Conservation (phyloP, 345 rosid species). For the Passiflora organensis region DNA sequence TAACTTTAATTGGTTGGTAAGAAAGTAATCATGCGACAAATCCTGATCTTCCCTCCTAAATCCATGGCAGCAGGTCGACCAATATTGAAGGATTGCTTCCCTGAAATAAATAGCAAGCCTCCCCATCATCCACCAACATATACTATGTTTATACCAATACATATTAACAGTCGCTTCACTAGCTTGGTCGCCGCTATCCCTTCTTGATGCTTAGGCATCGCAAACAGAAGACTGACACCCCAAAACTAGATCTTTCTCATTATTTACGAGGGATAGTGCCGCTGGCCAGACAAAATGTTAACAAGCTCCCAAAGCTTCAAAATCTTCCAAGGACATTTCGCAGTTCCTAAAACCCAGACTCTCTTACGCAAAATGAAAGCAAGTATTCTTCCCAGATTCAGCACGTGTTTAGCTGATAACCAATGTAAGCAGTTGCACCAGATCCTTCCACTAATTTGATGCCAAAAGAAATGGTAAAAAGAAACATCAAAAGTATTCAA, state of each 20-base stretch:
- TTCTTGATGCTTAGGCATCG: background rate
- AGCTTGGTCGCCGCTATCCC: constrained; percentile 1
- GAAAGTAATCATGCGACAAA: constrained; percentile 18
- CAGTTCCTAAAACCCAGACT: constrained; percentile 1
- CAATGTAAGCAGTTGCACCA: constrained; percentile 6
- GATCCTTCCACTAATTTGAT: constrained; percentile 4
- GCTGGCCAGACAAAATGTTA: constrained; percentile 2
- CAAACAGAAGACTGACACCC: constrained; percentile 1
- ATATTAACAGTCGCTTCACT: constrained; percentile 6
- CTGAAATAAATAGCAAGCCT: constrained; percentile 15
- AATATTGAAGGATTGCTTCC: constrained; percentile 20
- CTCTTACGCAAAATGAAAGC: constrained; percentile 4
- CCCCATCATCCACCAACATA: background rate
- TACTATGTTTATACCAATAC: too few species aligned
- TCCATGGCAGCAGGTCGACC: constrained; percentile 11
- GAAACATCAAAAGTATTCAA: background rate
- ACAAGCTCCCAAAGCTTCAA: background rate
- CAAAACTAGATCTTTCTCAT: background rate
- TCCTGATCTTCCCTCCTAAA: background rate
- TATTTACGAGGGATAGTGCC: background rate
- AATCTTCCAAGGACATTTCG: background rate
- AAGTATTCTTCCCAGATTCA: constrained; percentile 6
- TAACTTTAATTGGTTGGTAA: constrained; percentile 36
- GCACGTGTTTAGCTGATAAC: background rate
- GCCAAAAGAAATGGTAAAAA: background rate